Evolutionary conservation across 2,329 filamentous ascomycete species (phyloP), one percentile per base, ranked within the genome.

Genomic region (Lachnellula hyalina): DNA sequence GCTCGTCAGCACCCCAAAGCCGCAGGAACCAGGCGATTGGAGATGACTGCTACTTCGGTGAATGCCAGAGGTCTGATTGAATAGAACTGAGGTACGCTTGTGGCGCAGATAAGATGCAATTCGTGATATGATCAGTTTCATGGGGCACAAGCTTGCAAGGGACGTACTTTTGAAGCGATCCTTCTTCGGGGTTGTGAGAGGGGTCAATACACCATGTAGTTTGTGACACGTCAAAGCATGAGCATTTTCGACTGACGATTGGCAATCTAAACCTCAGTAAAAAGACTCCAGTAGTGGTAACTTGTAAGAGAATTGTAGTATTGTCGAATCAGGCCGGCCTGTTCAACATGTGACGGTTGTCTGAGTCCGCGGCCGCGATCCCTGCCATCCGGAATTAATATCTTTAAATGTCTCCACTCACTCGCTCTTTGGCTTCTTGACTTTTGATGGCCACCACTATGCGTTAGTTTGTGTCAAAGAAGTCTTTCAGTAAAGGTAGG

Each of bases 321-420:
- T 54, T 41, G 23, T 58, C 46, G 36, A 52, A 57, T 53, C 44
- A 17, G 38, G 25, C 35, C 14, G 28, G 52, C 51, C 49, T 41
- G 49, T 52, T 47, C 41, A 47, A 45, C 49, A 42, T 53, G 23
- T 11, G 35, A 48, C 58, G 58, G 56, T 48, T 53, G 40, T 53
- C 42, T 54, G 57, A 49, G 21, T 59, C 54, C 55, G 53, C 35
- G 45, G 14, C 23, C 12, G 44, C 21, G 42, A 40, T n/a, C 55
- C 47, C 51, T 52, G 47, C 48, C 54, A 51, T 56, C 53, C 54
- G 53, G 14, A 40, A 40, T 17, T 6, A 15, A 40, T 11, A 40
- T 40, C 14, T 17, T 15, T 9, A 42, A 28, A 40, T 15, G 36
- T 51, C 41, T 53, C 49, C 49, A 53, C 53, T 49, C 21, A 41